These are phyloP conservation scores for Hypoxylon sp. DNA, from an alignment of 2,329 filamentous ascomycete genomes.

Conservation along the genomic window DNA sequence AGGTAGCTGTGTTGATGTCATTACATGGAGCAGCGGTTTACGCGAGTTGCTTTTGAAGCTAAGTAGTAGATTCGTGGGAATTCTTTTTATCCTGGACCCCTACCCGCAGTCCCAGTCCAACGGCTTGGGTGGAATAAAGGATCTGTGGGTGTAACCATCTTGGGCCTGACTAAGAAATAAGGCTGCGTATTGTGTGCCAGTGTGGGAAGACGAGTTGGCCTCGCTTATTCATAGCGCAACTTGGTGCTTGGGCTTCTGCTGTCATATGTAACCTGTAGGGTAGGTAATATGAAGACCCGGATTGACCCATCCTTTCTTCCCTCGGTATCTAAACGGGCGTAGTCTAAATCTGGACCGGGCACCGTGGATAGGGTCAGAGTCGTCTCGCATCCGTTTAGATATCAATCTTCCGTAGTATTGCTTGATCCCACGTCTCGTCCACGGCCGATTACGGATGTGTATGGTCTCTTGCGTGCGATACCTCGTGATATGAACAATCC, in stretches of 20 bases:
- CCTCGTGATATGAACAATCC: conserved; percentile 20
- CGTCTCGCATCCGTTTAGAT: conserved; percentile 1
- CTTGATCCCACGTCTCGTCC: conserved; percentile 12
- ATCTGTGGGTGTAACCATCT: conserved; percentile 40
- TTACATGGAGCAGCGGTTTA: conserved; percentile 24
- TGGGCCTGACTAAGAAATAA: conserved; percentile 31
- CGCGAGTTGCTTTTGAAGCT: conserved; percentile 23
- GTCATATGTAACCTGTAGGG: conserved; percentile 38
- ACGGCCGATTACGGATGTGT: conserved; percentile 28
- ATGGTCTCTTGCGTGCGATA: conserved; percentile 14
- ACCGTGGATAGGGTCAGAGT: conserved; percentile 17
- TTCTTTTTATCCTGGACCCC: conserved; percentile 38
- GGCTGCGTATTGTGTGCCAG: conserved; percentile 19
- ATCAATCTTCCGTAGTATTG: conserved; percentile 7
- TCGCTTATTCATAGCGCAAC: conserved; percentile 32
- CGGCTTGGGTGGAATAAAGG: conserved; percentile 44
- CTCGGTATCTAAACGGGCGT: conserved; percentile 29
- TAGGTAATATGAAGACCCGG: conserved; percentile 24
- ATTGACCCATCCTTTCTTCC: conserved; percentile 22
- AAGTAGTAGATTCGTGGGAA: conserved; percentile 34
- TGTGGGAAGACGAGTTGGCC: not conserved
- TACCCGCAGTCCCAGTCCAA: conserved; percentile 43
- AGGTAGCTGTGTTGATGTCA: conserved; percentile 31
- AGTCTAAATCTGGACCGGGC: conserved; percentile 25
- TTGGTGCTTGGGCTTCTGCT: conserved; percentile 6